These are phyloP conservation scores for Ceratocystiopsis minuta DNA, from an alignment of 2,329 filamentous ascomycete species.

Conservation along the genomic window DNA sequence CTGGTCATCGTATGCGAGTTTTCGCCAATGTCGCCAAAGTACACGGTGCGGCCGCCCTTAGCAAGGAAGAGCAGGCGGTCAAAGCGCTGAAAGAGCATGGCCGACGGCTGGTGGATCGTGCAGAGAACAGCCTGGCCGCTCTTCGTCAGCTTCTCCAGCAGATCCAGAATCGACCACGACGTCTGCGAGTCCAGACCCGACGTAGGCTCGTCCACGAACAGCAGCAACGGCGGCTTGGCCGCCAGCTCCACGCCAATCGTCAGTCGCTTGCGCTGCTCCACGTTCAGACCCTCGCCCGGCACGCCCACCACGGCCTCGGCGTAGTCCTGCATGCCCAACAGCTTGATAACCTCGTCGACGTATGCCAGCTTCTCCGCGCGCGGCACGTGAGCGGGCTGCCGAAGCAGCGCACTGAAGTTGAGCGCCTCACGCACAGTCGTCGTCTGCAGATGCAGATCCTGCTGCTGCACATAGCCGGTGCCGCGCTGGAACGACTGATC, in stretches of 20 bases:
- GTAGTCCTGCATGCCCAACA: slow-evolving; percentile 79
- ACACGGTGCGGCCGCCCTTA: slow-evolving; percentile 59
- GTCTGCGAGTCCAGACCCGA: slow-evolving; percentile 88
- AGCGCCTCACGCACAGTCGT: slow-evolving; percentile 79
- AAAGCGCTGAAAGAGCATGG: slow-evolving; percentile 85
- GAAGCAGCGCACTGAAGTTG: slow-evolving; percentile 68
- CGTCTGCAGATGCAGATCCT: slow-evolving; percentile 77
- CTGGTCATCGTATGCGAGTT: slow-evolving; percentile 48
- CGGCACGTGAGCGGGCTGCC: slow-evolving; percentile 59
- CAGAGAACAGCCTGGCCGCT: slow-evolving; percentile 87
- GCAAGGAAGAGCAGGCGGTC: slow-evolving; percentile 67
- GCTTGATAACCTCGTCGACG: slow-evolving; percentile 78
- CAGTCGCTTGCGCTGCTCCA: slow-evolving; percentile 54
- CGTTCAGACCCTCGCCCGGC: slow-evolving; percentile 67
- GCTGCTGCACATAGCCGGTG: slow-evolving; percentile 82
- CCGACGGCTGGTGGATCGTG: slow-evolving; percentile 93
- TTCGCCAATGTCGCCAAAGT: slow-evolving; percentile 57
- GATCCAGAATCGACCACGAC: slow-evolving; percentile 76
- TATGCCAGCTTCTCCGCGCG: slow-evolving; percentile 69
- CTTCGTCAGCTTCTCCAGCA: slow-evolving; percentile 78
- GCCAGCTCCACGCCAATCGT: slow-evolving; percentile 70
- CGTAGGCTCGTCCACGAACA: slow-evolving; percentile 90
- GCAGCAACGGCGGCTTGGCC: slow-evolving; percentile 71
- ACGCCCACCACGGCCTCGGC: slow-evolving; percentile 84
- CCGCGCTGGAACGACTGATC: slow-evolving; percentile 79